Evolutionary conservation across 768 basidiomycete species (phyloP).

Genomic region (Boletus sensibilis): DNA sequence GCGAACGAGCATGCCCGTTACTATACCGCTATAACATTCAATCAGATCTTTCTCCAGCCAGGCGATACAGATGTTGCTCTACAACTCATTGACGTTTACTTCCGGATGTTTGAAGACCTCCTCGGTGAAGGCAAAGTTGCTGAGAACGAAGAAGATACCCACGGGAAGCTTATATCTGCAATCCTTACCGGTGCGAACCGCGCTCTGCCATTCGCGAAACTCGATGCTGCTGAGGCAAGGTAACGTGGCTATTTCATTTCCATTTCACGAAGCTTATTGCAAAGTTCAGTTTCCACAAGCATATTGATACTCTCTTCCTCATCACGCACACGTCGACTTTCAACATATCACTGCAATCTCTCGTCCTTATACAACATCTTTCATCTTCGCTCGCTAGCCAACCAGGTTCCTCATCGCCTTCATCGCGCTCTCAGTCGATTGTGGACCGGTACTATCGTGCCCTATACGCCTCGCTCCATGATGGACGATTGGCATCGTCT

Average conservation of each 20-base stretch:
- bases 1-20: constrained; percentile 77
- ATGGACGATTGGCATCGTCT: constrained; percentile 73
- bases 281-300: constrained; percentile 64
- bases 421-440: constrained; percentile 45
- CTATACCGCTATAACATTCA: constrained; percentile 91
- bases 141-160: constrained; percentile 54
- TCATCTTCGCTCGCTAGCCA: constrained; percentile 49
- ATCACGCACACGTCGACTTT: constrained; percentile 96
- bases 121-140: constrained; percentile 56
- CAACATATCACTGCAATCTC: constrained; percentile 92
- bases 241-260: constrained; percentile 33
- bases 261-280: constrained; percentile 1
- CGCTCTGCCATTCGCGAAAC: constrained; percentile 87
- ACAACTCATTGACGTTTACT: constrained; percentile 85
- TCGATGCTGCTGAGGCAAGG: constrained; percentile 67
- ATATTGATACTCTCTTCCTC: constrained; percentile 90
- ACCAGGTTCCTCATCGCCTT: constrained; percentile 41
- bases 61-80: constrained; percentile 73
- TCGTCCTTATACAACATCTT: constrained; percentile 87
- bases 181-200: constrained; percentile 94
- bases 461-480: constrained; percentile 86
- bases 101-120: constrained; percentile 89
- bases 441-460: constrained; percentile 75
- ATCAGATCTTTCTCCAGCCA: constrained; percentile 77
- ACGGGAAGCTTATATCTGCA: constrained; percentile 84